Evolutionary conservation across 208 protist genomes (phyloP).

Genomic region (Trypanosomatidae sp.): DNA sequence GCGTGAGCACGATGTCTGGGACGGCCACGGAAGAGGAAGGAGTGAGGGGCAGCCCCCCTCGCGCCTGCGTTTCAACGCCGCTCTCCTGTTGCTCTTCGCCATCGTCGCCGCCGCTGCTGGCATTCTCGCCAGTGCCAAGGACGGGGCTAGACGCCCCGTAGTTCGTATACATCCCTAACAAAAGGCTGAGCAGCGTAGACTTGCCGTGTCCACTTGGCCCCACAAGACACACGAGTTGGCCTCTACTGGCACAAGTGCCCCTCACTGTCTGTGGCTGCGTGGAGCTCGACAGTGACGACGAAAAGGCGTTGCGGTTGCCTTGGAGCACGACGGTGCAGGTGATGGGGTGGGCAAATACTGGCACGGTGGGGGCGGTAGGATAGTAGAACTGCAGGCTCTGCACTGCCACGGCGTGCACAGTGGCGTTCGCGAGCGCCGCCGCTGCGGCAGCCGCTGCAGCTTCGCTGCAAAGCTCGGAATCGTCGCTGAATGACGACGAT

Average conservation of each 20-base stretch:
- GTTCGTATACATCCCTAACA: conserved; percentile 69
- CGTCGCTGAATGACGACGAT: conserved; percentile 3
- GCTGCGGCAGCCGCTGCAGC: conserved; percentile 16
- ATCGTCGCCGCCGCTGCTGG: background rate
- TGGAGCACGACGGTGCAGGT: conserved; percentile 23
- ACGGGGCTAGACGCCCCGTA: background rate
- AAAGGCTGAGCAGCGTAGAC: conserved; percentile 69
- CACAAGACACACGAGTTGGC: conserved; percentile 57
- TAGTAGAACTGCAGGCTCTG: conserved; percentile 61
- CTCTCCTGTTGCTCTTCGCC: background rate
- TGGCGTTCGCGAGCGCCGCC: conserved; percentile 16
- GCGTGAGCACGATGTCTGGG: conserved; percentile 20
- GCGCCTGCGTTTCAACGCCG: background rate
- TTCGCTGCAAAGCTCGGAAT: background rate
- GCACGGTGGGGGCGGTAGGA: conserved; percentile 58
- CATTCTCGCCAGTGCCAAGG: background rate
- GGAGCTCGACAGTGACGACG: background rate
- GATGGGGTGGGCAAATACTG: conserved; percentile 39
- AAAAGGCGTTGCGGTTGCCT: background rate
- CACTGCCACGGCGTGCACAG: conserved; percentile 25
- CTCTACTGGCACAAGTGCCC: conserved; percentile 14
- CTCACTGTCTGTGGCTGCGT: background rate
- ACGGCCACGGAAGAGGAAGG: background rate
- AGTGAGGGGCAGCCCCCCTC: conserved; percentile 1
- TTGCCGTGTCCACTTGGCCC: conserved; percentile 75